Base-by-base conservation (phyloP, 1,284 basidiomycete genomes). In the Ganoderma lingzhi region DNA sequence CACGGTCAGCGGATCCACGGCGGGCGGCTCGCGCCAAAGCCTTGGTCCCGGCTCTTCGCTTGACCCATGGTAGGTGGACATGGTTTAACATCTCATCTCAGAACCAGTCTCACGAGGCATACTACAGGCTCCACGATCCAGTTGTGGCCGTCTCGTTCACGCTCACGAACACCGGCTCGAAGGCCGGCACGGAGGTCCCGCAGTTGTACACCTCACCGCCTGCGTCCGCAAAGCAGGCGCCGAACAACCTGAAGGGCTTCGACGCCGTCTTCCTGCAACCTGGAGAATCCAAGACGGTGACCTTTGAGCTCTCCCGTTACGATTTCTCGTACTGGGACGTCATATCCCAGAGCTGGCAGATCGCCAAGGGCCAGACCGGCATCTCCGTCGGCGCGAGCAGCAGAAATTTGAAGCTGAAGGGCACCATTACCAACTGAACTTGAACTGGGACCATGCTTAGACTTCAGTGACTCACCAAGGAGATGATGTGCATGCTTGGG, bases 181-280 rank as follows among this genome's bases (percentile, higher is more conserved):
- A 76, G 39, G 77, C 77, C 30, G 82, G 81, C 2, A 77, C 77
- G 10, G 82, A 83, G 76, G 81, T 87, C n/a, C 88, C 89, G 2
- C 91, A 92, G 78, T 78, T 93, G 6, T 93, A 93, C 77, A 65
- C 92, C 15, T 84, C 88, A 74, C 86, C 88, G 76, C 88, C 90
- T 0, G 66, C 83, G 0, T 87, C 85, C 0, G 83, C 89, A 1
- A 82, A 82, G 19, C 86, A 89, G 69, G 90, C 91, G 1, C 91
- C 91, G 0, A 85, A 85, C 10, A 75, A 91, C 62, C 80, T 93
- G 42, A 88, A 86, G 75, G 91, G 91, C 4, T 93, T 93, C 79
- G 88, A 87, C n/a, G 82, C 89, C 70, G 78, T 89, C 12, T 83
- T 84, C 32, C 73, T 91, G 0, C 69, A 75, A 0, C 83, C 88